Conservation (phyloP, 129 eudicot species). For the Helichrysum umbraculigerum region DNA sequence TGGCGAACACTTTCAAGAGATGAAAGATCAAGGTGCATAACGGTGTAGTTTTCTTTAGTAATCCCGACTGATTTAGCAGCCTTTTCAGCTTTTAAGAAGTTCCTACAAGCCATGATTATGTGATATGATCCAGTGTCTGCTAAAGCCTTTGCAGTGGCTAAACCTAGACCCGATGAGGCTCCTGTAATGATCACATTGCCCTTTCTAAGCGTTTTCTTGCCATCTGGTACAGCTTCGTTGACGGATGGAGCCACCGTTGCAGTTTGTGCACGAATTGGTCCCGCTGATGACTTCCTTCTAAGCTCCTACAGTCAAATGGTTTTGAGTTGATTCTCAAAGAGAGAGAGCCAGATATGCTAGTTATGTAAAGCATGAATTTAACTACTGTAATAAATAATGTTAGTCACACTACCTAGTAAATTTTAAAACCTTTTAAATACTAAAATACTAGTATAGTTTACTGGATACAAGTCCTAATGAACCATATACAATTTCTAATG, state of each 20-base stretch:
- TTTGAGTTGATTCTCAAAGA: background rate
- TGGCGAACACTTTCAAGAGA: conserved; percentile 95
- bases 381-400: too few relatives aligned
- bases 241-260: conserved; percentile 64
- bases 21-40: conserved; percentile 93
- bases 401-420: too few relatives aligned
- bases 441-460: too few relatives aligned
- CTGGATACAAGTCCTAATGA: background rate
- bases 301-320: conserved; percentile 40
- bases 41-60: conserved; percentile 66
- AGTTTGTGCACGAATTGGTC: conserved; percentile 64
- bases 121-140: conserved; percentile 80
- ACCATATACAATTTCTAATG: background rate
- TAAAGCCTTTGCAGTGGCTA: conserved; percentile 85
- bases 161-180: conserved; percentile 92
- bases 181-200: conserved; percentile 87
- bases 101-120: conserved; percentile 84
- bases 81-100: conserved; percentile 89
- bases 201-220: conserved; percentile 78
- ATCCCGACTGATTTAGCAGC: conserved; percentile 87
- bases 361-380: too few relatives aligned
- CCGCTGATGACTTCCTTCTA: conserved; percentile 36
- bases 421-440: too few relatives aligned
- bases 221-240: conserved; percentile 47
- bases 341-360: background rate